Evolutionary conservation across 148 eudicot genomes (phyloP).

Genomic region (Rhododendron vialii): DNA sequence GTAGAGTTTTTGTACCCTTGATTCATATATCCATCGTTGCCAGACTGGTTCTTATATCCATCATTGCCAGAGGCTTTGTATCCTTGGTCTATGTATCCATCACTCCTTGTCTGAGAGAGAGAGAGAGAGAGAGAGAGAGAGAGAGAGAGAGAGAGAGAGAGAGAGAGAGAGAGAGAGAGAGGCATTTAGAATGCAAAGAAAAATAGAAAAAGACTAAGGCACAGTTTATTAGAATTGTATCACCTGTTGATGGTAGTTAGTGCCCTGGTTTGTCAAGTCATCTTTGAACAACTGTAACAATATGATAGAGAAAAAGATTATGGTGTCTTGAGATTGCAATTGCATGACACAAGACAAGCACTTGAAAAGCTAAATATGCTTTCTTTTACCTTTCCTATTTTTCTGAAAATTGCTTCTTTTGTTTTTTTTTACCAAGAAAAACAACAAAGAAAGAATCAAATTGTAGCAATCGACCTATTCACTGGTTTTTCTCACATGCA

Average conservation of each 20-base stretch:
- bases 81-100: conserved; percentile 33
- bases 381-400: background rate
- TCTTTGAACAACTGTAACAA: background rate
- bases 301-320: background rate
- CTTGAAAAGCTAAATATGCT: background rate
- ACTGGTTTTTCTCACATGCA: background rate
- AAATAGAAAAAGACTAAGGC: background rate
- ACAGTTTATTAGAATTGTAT: background rate
- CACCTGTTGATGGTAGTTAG: background rate
- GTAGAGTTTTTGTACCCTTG: background rate
- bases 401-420: background rate
- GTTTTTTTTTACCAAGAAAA: background rate
- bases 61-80: conserved; percentile 17
- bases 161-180: background rate
- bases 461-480: background rate
- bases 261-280: background rate
- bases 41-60: too few relatives aligned
- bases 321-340: background rate
- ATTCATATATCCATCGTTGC: too few relatives aligned
- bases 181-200: background rate
- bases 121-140: background rate
- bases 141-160: background rate
- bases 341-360: background rate
- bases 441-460: background rate
- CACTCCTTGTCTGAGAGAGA: conserved; percentile 40